These are phyloP conservation scores for Penicillium sp. DNA, from an alignment of 2,329 filamentous ascomycete genomes.

Conservation along the genomic window DNA sequence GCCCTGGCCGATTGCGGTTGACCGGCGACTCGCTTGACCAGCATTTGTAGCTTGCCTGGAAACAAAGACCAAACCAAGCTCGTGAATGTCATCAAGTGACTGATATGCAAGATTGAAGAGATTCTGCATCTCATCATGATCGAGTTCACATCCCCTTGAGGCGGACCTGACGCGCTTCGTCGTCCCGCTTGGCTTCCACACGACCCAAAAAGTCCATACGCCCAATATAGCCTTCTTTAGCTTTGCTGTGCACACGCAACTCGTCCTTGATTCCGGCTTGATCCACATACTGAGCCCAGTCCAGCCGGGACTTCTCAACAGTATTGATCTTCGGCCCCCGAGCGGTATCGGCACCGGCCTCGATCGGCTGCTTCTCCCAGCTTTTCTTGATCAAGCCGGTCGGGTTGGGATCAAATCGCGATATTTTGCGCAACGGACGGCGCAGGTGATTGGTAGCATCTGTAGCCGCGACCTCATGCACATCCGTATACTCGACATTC, in stretches of 20 bases:
- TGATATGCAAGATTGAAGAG: no score
- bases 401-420: slow-evolving; percentile 45
- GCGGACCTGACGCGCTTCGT: slow-evolving; percentile 50
- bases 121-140: no score
- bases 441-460: slow-evolving; percentile 27
- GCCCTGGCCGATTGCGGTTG: no score
- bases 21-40: no score
- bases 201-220: slow-evolving; percentile 58
- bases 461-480: slow-evolving; percentile 15
- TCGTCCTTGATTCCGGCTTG: slow-evolving; percentile 57
- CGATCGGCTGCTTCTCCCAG: slow-evolving; percentile 38
- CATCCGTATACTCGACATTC: slow-evolving; percentile 32
- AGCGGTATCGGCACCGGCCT: slow-evolving; percentile 24
- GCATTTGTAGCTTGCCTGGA: no score
- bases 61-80: no score
- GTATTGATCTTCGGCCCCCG: slow-evolving; percentile 58
- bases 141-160: slow-evolving; percentile 36
- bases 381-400: slow-evolving; percentile 41
- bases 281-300: slow-evolving; percentile 61
- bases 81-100: no score
- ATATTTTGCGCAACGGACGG: slow-evolving; percentile 40
- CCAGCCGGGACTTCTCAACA: slow-evolving; percentile 59
- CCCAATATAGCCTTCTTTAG: slow-evolving; percentile 56
- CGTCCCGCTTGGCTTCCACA: slow-evolving; percentile 52
- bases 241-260: slow-evolving; percentile 55